Conservation (phyloP, 2,329 filamentous ascomycete genomes). For the Fusarium incarnatum region DNA sequence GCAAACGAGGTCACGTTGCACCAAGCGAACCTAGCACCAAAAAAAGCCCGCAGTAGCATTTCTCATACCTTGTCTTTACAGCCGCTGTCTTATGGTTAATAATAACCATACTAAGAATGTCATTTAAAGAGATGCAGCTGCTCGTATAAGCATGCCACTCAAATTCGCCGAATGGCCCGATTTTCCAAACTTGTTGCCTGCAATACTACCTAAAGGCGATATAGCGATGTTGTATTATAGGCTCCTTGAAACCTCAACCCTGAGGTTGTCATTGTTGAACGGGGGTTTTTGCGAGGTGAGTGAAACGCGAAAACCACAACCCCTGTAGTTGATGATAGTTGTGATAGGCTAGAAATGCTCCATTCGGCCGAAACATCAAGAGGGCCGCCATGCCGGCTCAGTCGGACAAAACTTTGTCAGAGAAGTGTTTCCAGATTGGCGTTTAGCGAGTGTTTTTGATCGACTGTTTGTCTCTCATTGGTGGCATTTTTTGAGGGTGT, state of each 20-base stretch:
- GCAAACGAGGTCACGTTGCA: not conserved
- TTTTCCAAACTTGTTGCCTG: constrained; percentile 1
- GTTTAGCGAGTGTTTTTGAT: constrained; percentile 6
- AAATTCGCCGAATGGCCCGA: constrained; percentile 3
- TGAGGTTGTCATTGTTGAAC: not conserved
- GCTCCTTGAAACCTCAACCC: not conserved
- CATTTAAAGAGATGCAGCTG: not conserved
- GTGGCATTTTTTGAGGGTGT: not conserved
- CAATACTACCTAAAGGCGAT: not conserved
- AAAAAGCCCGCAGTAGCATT: not conserved
- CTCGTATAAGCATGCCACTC: not conserved
- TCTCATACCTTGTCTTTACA: not conserved
- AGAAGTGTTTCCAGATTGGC: constrained; percentile 11
- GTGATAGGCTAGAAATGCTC: not conserved
- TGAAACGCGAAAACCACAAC: not conserved
- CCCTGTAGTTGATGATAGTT: not conserved
- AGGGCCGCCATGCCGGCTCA: not conserved
- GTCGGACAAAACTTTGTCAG: constrained; percentile 5
- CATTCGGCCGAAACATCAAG: constrained; percentile 7
- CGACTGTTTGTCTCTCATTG: not conserved
- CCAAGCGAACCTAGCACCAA: not conserved
- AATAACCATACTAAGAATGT: constrained; percentile 4
- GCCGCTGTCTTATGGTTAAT: constrained; percentile 1
- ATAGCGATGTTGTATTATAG: not conserved
- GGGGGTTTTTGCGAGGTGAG: not conserved